Evolutionary conservation across 2,329 filamentous ascomycete species (phyloP).

Genomic region (Aspergillus jensenii): DNA sequence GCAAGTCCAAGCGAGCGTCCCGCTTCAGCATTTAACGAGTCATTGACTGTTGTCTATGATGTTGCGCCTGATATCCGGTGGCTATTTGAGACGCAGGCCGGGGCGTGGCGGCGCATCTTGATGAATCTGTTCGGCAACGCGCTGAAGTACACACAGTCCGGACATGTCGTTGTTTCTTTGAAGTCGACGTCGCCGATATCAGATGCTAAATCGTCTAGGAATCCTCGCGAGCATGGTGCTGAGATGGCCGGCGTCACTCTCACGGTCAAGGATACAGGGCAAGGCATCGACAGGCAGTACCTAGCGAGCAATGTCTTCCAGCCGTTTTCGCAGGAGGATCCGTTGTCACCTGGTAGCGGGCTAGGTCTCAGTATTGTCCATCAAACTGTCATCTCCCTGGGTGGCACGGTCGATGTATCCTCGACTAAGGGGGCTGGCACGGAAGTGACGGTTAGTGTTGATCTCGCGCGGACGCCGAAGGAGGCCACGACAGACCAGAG

Average conservation of each 20-base stretch:
- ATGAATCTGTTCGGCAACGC: slow-evolving; percentile 53
- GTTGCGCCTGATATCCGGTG: slow-evolving; percentile 44
- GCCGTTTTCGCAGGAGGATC: slow-evolving; percentile 12
- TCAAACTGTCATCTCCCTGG: slow-evolving; percentile 5
- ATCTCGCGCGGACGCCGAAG: slow-evolving; percentile 1
- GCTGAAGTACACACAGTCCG: slow-evolving; percentile 48
- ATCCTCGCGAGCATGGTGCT: not conserved
- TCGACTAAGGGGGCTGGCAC: slow-evolving; percentile 4
- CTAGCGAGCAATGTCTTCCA: slow-evolving; percentile 11
- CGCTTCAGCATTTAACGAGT: slow-evolving; percentile 2
- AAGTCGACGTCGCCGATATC: slow-evolving; percentile 14
- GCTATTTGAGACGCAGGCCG: slow-evolving; percentile 46
- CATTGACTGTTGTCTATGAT: slow-evolving; percentile 30
- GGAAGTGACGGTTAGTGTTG: not conserved
- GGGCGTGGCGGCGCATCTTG: slow-evolving; percentile 48
- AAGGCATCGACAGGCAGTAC: slow-evolving; percentile 27
- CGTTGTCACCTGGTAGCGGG: slow-evolving; percentile 5
- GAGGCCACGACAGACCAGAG: not conserved
- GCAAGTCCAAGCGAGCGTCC: not conserved
- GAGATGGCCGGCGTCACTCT: slow-evolving; percentile 17
- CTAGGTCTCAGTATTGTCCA: slow-evolving; percentile 10
- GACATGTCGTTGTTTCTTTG: slow-evolving; percentile 42
- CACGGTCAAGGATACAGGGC: slow-evolving; percentile 30
- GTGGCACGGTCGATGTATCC: slow-evolving; percentile 1
- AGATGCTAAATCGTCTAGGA: not conserved